phyloP scores from a whole-genome alignment of 2,329 filamentous ascomycete genomes.

The Fusarium decemcellulare region DNA sequence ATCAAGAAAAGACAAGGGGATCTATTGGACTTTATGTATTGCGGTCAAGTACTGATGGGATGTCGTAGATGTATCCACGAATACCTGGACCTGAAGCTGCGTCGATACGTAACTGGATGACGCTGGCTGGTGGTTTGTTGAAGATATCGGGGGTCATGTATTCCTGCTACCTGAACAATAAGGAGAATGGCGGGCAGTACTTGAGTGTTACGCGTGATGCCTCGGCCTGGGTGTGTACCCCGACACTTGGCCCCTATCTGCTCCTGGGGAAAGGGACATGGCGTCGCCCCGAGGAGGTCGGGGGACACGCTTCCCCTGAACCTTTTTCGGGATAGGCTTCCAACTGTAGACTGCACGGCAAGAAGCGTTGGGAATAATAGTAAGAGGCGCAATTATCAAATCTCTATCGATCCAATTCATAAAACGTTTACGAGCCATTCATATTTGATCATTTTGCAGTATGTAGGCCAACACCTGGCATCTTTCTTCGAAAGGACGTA shows the following conservation, averaged over 20 bases:
- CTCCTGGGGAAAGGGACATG: neutral
- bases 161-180: conserved; percentile 16
- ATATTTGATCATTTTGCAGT: too few species aligned
- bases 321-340: conserved; percentile 9
- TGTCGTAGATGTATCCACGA: conserved; percentile 4
- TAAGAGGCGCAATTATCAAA: too few species aligned
- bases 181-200: neutral
- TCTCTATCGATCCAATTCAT: too few species aligned
- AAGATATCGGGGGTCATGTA: conserved; percentile 9
- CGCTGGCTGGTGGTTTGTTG: conserved; percentile 13
- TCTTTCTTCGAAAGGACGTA: too few species aligned
- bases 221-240: neutral
- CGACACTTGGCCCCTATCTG: conserved; percentile 1
- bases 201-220: too few species aligned
- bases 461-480: too few species aligned
- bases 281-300: conserved; percentile 19
- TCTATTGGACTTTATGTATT: neutral
- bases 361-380: neutral
- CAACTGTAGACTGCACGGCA: neutral
- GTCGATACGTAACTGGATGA: conserved; percentile 23
- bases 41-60: conserved; percentile 21
- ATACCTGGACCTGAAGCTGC: conserved; percentile 2
- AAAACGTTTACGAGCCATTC: too few species aligned
- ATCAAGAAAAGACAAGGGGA: neutral
- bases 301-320: conserved; percentile 29